Base-by-base conservation (phyloP, 257 asterid genomes). In the Solanum dulcamara region DNA sequence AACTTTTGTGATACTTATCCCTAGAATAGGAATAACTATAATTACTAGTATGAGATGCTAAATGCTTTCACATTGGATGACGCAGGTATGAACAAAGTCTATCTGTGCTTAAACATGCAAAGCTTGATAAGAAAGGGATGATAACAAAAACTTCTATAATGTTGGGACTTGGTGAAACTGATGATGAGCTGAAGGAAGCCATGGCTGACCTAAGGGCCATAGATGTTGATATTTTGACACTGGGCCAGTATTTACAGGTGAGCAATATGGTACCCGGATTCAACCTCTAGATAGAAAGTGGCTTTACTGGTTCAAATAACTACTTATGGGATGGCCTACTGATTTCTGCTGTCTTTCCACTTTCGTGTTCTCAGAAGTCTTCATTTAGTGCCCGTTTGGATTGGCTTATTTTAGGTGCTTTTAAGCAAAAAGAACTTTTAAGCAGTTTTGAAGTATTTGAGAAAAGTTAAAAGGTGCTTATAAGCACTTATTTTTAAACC, bases 121-220 rank as follows among this genome's bases (percentile, higher is more conserved):
- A 95, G 90, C 89, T 90, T 66, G 86, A 89, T 88, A 94, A 94
- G 92, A 91, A 89, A 88, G 98, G 98, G 85, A 95, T 95, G 98
- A 90, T 96, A 79, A 96, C 99, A 50, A 96, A 96, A 91, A 86
- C 99, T 44, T 95, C 98, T 70, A 90, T 96, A 35, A 96, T 96
- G 99, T 89, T 96, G 93, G 99, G 99, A 84, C 97, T 96, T 81
- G 98, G 99, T 85, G 99, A 97, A 92, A 94, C 93, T 84, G 97
- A 94, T 89, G 96, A 94, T 80, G 99, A 96, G 91, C 86, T 96
- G 83, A 92, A 95, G 92, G 94, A 94, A 90, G 90, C 97, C 89
- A 94, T 97, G 98, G 88, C 94, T 59, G 98, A 97, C 89, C 89
- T 97, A 86, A 91, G 99, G 93, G 93, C 94, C 62, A 96, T 94